phyloP scores from a whole-genome alignment of 352 stramenopile species.

The Phytophthora cactorum region DNA sequence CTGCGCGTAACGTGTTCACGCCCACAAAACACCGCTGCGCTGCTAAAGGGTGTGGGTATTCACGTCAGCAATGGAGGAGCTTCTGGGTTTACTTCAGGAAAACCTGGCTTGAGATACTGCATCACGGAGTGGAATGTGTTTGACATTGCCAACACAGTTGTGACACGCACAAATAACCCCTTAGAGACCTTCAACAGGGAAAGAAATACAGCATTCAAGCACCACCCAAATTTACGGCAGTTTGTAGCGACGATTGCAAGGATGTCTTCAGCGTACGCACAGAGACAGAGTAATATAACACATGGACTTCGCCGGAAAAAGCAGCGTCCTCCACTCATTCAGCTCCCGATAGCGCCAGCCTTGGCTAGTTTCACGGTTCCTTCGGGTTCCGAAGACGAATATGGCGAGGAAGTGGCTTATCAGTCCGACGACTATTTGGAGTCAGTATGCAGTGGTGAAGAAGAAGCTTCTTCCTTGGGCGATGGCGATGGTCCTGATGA shows the following conservation, averaged over 20 bases:
- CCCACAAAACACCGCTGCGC: constrained; percentile 6
- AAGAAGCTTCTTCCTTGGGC: neutral
- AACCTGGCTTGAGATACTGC: constrained; percentile 12
- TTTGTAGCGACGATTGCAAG: constrained; percentile 20
- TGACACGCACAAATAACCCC: constrained; percentile 33
- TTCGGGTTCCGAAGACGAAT: neutral
- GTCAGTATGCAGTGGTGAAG: neutral
- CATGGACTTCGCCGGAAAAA: no score
- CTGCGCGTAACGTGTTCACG: no score
- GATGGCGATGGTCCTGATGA: neutral
- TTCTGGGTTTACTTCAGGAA: constrained; percentile 27
- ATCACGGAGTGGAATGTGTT: constrained; percentile 27
- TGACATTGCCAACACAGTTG: constrained; percentile 20
- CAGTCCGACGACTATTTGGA: neutral
- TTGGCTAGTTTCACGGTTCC: constrained; percentile 6
- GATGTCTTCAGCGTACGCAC: neutral
- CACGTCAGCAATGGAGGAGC: neutral
- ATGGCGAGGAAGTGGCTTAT: neutral
- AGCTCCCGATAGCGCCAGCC: constrained; percentile 1
- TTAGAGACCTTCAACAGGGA: constrained; percentile 34
- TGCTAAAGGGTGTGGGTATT: neutral
- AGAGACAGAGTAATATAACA: constrained; percentile 5
- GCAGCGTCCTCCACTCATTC: constrained; percentile 6
- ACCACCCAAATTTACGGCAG: constrained; percentile 13
- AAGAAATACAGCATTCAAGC: constrained; percentile 31